These are phyloP conservation scores for Scolecobasidium constrictum DNA, from an alignment of 2,329 filamentous ascomycete species.

Conservation along the genomic window DNA sequence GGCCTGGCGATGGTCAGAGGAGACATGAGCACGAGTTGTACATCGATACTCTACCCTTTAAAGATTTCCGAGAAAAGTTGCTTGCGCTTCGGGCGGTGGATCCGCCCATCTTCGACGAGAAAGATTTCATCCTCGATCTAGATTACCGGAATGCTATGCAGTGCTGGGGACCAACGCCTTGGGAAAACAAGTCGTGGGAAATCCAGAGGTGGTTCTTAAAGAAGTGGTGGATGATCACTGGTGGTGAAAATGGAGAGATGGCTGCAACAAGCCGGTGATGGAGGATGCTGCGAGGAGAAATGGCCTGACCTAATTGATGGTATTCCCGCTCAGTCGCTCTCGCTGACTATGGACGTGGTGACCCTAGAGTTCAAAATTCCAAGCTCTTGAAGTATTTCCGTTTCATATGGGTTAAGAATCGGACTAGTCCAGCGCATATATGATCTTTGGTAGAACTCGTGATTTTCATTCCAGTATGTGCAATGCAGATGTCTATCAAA, in stretches of 20 bases:
- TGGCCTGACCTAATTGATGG: too few species aligned
- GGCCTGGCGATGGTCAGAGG: neutral
- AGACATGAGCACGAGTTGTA: neutral
- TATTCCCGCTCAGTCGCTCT: too few species aligned
- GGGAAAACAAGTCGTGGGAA: neutral
- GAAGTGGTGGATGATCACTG: neutral
- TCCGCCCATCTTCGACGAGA: neutral
- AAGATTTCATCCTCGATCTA: neutral
- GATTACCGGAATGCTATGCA: neutral
- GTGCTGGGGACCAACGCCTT: neutral
- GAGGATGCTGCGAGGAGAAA: slow-evolving; percentile 6
- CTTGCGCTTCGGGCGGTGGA: neutral
- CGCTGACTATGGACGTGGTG: too few species aligned
- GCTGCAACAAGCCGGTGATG: neutral
- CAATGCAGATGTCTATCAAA: too few species aligned
- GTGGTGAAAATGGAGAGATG: neutral
- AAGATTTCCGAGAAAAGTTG: neutral
- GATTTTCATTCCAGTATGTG: too few species aligned
- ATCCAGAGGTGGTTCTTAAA: neutral
- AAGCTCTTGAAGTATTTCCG: too few species aligned
- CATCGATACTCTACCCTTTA: neutral
- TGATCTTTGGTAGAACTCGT: too few species aligned
- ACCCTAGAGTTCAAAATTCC: too few species aligned
- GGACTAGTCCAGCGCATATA: too few species aligned
- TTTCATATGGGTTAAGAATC: too few species aligned